Base-by-base conservation (phyloP, 805 yeast genomes). In the Metschnikowia kofuensis region DNA sequence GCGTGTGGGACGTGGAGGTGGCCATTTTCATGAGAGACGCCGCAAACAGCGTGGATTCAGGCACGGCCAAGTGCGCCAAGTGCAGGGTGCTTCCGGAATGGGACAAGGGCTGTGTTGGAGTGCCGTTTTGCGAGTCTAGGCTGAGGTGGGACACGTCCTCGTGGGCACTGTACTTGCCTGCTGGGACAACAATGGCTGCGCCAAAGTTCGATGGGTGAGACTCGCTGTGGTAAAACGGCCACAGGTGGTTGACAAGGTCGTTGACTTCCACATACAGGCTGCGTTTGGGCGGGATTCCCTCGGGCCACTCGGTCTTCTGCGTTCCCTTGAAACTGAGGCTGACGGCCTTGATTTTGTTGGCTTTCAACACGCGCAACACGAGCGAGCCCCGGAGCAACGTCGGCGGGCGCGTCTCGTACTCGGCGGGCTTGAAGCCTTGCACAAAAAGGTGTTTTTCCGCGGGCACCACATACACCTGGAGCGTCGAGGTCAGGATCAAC, bases 291-390 rank as follows among this genome's bases (percentile, higher is more conserved):
- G 98, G 98, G 15, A 92, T 91, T 2, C 99, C 99, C 61, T 94
- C 97, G 2, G 97, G 97, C 97, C 97, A 91, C 52, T 91, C 96
- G 0, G 97, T 91, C 55, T 87, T 76, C 35, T 87, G 79, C 1
- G 65, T 62, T 1, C 97, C 97, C 45, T 76, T 75, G 57, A 91
- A 82, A 1, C 75, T 70, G 42, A 91, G 70, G 5, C 70, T 63
- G 11, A 91, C 79, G 15, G 78, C 63, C 64, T 86, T 88, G 51
- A 91, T 70, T 62, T 83, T 87, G 29, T 84, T 75, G 0, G 92
- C 84, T 59, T 89, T 89, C 40, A 82, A 58, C 6, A 91, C 78
- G 42, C 91, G 74, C 2, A 91, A 52, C 42, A 84, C 78, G 15
- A 91, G 68, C 29, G 90, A 80, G 1, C 98, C 98, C 46, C 98